Conservation (phyloP, 2,329 filamentous ascomycete species). For the Xylaria sp. region DNA sequence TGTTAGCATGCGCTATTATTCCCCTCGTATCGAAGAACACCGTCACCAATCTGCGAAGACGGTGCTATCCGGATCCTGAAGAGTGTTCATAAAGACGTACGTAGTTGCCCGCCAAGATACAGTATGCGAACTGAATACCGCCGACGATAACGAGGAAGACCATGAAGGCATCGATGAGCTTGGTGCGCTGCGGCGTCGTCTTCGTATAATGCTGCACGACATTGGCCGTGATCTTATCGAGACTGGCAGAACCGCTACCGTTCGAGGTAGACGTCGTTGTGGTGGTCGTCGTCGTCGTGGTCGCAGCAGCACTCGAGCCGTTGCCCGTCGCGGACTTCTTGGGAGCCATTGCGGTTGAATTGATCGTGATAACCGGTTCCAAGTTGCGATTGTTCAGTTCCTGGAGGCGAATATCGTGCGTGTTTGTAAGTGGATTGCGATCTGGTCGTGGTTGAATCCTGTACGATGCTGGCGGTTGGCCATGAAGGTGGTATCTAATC, state of each 20-base stretch:
- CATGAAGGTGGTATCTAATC: too few species aligned
- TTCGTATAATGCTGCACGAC: slow-evolving; percentile 74
- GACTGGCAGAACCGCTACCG: slow-evolving; percentile 23
- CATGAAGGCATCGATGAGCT: slow-evolving; percentile 90
- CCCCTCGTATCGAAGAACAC: not conserved
- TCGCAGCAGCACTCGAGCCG: slow-evolving; percentile 17
- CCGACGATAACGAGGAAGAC: slow-evolving; percentile 79
- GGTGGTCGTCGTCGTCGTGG: too few species aligned
- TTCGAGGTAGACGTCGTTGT: slow-evolving; percentile 25
- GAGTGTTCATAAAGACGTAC: slow-evolving; percentile 50
- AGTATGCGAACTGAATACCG: slow-evolving; percentile 90
- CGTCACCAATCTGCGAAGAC: too few species aligned
- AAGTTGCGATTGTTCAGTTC: not conserved
- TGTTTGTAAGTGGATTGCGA: not conserved
- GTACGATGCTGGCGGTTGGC: too few species aligned
- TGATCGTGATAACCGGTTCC: slow-evolving; percentile 4
- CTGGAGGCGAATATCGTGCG: not conserved
- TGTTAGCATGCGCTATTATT: slow-evolving; percentile 8
- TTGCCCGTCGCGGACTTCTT: slow-evolving; percentile 41
- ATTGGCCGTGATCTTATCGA: slow-evolving; percentile 58
- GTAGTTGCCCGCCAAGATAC: slow-evolving; percentile 86
- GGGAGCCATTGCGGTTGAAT: slow-evolving; percentile 41
- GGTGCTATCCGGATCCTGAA: not conserved
- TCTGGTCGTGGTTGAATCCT: slow-evolving; percentile 7
- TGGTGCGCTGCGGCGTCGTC: slow-evolving; percentile 81